phyloP scores from a whole-genome alignment of 306 rosid genomes.

The Styphnolobium japonicum region DNA sequence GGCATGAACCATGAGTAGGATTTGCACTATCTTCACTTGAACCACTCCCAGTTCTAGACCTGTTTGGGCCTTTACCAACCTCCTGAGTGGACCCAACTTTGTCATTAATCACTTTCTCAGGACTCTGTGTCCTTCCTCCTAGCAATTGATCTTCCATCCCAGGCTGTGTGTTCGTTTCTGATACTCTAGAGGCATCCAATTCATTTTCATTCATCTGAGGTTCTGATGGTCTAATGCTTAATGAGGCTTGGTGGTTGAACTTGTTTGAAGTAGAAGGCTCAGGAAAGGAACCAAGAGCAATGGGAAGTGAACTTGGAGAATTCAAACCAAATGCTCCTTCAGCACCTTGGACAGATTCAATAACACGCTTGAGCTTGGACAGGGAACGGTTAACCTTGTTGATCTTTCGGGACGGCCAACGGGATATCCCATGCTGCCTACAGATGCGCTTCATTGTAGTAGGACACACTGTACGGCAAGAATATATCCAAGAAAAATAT shows the following conservation, averaged over 20 bases:
- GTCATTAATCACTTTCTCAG: slow-evolving; percentile 32
- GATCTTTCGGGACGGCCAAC: slow-evolving; percentile 96
- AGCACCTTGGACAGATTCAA: slow-evolving; percentile 84
- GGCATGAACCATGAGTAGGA: slow-evolving; percentile 66
- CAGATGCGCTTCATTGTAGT: slow-evolving; percentile 96
- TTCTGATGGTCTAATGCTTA: slow-evolving; percentile 37
- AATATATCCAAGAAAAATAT: slow-evolving; percentile 18
- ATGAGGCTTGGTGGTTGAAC: slow-evolving; percentile 35
- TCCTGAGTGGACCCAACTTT: slow-evolving; percentile 28
- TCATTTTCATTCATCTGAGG: slow-evolving; percentile 40
- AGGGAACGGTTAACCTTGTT: slow-evolving; percentile 81
- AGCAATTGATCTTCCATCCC: slow-evolving; percentile 36
- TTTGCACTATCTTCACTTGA: slow-evolving; percentile 58
- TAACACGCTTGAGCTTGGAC: slow-evolving; percentile 72
- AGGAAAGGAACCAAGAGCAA: slow-evolving; percentile 39
- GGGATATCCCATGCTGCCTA: slow-evolving; percentile 87
- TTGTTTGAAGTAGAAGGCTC: slow-evolving; percentile 45
- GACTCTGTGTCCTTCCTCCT: slow-evolving; percentile 26
- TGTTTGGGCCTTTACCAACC: slow-evolving; percentile 32
- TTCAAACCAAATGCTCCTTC: slow-evolving; percentile 67
- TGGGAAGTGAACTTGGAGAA: slow-evolving; percentile 50
- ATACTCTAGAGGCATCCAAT: slow-evolving; percentile 32
- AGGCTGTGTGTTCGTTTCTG: slow-evolving; percentile 26
- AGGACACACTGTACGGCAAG: slow-evolving; percentile 74
- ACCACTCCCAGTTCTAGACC: slow-evolving; percentile 41